phyloP scores from a whole-genome alignment of 371 early-diverging fungal genomes.

The Apophysomyces trapeziformis region DNA sequence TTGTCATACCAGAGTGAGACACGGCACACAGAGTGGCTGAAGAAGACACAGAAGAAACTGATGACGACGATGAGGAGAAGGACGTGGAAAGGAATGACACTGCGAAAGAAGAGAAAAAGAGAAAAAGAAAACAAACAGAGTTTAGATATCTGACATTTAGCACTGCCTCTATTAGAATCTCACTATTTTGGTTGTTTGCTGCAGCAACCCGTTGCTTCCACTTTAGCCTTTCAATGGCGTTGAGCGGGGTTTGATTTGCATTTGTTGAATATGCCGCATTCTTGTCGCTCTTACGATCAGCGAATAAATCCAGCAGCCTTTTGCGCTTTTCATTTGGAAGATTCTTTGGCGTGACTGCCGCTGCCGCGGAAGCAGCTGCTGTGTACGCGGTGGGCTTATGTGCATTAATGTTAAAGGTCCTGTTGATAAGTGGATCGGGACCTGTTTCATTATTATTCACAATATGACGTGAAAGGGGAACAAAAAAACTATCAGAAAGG shows the following conservation, averaged over 20 bases:
- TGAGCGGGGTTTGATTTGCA: constrained; percentile 7
- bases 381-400: neutral
- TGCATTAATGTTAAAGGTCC: neutral
- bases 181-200: constrained; percentile 4
- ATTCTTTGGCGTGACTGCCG: constrained; percentile 7
- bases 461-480: constrained; percentile 3
- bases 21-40: neutral
- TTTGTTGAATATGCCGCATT: constrained; percentile 5
- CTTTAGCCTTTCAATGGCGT: neutral
- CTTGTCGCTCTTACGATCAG: constrained; percentile 8
- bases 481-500: constrained; percentile 4
- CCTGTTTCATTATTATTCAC: neutral
- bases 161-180: neutral
- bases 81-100: constrained; percentile 10
- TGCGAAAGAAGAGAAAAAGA: constrained; percentile 3
- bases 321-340: constrained; percentile 2
- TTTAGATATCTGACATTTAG: neutral
- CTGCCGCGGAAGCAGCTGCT: constrained; percentile 3
- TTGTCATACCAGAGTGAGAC: neutral
- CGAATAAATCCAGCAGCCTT: neutral
- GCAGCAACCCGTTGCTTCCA: constrained; percentile 2
- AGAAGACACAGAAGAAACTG: constrained; percentile 8
- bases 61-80: constrained; percentile 17
- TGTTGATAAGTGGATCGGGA: neutral
- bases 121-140: neutral